Conservation (phyloP, 176 grass and related monocot species). For the Puya raimondii region DNA sequence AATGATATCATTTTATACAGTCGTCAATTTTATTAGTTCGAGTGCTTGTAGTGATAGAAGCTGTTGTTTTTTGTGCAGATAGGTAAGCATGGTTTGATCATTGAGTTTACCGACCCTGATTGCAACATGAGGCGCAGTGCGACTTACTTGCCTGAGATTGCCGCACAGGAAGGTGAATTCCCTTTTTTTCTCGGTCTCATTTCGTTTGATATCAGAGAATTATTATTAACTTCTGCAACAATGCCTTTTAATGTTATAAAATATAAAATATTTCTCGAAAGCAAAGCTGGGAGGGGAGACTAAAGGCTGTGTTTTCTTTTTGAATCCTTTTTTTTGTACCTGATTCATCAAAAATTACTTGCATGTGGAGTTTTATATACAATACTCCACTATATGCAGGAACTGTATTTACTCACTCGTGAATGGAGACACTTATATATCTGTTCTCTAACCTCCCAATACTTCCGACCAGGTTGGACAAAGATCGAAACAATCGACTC, state of each 20-base stretch:
- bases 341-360: too few relatives aligned
- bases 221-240: too few relatives aligned
- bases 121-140: slow-evolving; percentile 66
- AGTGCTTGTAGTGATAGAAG: not conserved
- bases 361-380: too few relatives aligned
- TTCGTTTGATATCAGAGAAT: not conserved
- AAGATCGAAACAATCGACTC: slow-evolving; percentile 80
- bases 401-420: too few relatives aligned
- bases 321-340: too few relatives aligned
- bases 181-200: not conserved
- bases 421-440: not conserved
- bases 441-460: not conserved
- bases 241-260: too few relatives aligned
- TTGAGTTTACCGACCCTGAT: slow-evolving; percentile 89
- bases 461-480: slow-evolving; percentile 68
- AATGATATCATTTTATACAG: too few relatives aligned
- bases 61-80: slow-evolving; percentile 32
- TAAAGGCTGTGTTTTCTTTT: too few relatives aligned
- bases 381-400: too few relatives aligned
- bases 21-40: not conserved
- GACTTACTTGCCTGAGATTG: slow-evolving; percentile 95
- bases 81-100: slow-evolving; percentile 94
- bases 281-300: too few relatives aligned
- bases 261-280: too few relatives aligned
- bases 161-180: slow-evolving; percentile 81